These are phyloP conservation scores for Gremmenia infestans DNA, from an alignment of 2,329 filamentous ascomycete species.

Conservation along the genomic window DNA sequence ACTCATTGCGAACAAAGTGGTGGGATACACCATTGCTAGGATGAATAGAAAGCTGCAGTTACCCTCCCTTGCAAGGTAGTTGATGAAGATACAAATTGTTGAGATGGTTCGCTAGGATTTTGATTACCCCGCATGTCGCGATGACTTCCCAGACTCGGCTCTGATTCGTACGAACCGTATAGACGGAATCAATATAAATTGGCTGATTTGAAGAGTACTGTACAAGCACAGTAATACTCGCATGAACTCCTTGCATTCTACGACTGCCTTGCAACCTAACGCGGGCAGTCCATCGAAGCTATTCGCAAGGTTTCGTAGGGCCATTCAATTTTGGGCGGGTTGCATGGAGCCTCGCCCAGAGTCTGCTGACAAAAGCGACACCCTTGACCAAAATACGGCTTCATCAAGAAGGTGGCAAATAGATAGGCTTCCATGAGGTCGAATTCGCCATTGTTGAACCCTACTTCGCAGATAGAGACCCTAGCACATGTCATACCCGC, in stretches of 20 bases:
- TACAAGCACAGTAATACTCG: background rate
- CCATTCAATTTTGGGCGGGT: background rate
- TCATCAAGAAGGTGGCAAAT: background rate
- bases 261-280: background rate
- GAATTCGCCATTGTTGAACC: background rate
- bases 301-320: background rate
- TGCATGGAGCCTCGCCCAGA: background rate
- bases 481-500: background rate
- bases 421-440: background rate
- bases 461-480: background rate
- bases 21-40: background rate
- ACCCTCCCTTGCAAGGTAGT: background rate
- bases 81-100: background rate
- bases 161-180: background rate
- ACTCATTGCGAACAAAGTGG: too few relatives aligned
- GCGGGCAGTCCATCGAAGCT: background rate
- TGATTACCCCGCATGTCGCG: background rate
- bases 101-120: background rate
- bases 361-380: background rate
- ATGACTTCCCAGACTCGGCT: background rate
- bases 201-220: background rate
- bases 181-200: background rate
- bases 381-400: background rate
- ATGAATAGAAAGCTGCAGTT: background rate
- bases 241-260: background rate